Evolutionary conservation across 192 early-diverging fungal species (phyloP).

Genomic region (Borealophlyctis nickersoniae): DNA sequence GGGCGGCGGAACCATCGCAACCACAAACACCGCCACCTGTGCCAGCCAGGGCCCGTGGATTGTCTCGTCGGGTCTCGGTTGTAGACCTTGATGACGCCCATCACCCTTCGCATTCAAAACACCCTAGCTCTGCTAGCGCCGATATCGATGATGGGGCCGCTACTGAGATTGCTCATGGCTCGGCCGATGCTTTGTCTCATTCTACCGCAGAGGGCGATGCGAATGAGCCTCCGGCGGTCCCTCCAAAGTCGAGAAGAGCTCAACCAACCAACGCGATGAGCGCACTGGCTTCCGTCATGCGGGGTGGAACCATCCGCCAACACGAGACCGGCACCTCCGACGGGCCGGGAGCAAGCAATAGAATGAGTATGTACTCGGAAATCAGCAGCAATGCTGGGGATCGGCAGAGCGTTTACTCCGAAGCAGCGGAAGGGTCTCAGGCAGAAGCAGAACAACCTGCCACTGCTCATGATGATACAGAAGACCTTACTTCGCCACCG

Average conservation of each 20-base stretch:
- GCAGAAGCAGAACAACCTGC: slow-evolving; percentile 10
- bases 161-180: neutral
- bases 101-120: no score
- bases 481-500: no score
- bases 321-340: slow-evolving; percentile 16
- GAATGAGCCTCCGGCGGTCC: slow-evolving; percentile 4
- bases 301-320: slow-evolving; percentile 7
- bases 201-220: neutral
- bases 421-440: slow-evolving; percentile 8
- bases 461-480: slow-evolving; percentile 5
- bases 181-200: no score
- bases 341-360: slow-evolving; percentile 7
- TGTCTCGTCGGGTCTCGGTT: no score
- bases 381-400: neutral
- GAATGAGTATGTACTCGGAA: slow-evolving; percentile 25
- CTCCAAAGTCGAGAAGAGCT: slow-evolving; percentile 21
- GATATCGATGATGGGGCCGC: neutral
- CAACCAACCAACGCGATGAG: slow-evolving; percentile 33
- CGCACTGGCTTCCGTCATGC: slow-evolving; percentile 37
- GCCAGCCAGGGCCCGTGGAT: no score
- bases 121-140: no score
- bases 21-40: no score
- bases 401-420: slow-evolving; percentile 11
- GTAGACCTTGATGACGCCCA: no score
- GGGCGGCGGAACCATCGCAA: no score